These are phyloP conservation scores for Emergomyces orientalis DNA, from an alignment of 2,329 filamentous ascomycete species.

Conservation along the genomic window DNA sequence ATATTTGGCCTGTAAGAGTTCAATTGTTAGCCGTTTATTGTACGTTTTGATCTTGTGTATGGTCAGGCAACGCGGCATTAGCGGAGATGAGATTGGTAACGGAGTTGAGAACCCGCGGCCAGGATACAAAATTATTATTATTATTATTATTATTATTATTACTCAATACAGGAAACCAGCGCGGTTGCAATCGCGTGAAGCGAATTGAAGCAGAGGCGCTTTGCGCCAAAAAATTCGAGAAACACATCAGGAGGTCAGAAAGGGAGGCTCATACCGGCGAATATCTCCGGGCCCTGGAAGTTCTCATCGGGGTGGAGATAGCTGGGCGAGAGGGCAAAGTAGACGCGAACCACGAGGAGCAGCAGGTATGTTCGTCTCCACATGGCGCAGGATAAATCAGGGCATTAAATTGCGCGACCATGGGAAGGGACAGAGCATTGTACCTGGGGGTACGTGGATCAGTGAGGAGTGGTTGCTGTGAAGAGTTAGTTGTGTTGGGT, in stretches of 20 bases:
- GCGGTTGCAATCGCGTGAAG: background rate
- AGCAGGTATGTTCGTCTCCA: constrained; percentile 85
- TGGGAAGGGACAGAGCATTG: background rate
- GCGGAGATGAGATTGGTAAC: background rate
- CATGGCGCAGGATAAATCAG: constrained; percentile 44
- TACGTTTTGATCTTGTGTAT: background rate
- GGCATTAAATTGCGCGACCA: background rate
- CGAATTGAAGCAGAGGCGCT: background rate
- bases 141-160: too few relatives aligned
- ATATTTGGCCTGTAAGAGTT: constrained; percentile 65
- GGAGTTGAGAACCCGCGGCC: background rate
- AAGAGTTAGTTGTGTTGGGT: background rate
- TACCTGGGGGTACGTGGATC: background rate
- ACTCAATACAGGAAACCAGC: background rate
- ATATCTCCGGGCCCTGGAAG: constrained; percentile 95
- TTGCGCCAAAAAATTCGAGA: background rate
- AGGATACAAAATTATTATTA: background rate
- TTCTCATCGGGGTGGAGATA: constrained; percentile 98
- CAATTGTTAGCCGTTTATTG: background rate
- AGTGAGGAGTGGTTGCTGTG: background rate
- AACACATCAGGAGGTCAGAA: background rate
- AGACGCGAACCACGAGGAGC: constrained; percentile 76
- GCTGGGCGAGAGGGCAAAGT: constrained; percentile 88
- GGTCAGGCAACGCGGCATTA: background rate
- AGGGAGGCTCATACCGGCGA: constrained; percentile 61